Percentiles rank a stretch among this genome's conserved stretches.
phyloP scores from a whole-genome alignment of 192 early-diverging fungal species.

The Backusella westeae region DNA sequence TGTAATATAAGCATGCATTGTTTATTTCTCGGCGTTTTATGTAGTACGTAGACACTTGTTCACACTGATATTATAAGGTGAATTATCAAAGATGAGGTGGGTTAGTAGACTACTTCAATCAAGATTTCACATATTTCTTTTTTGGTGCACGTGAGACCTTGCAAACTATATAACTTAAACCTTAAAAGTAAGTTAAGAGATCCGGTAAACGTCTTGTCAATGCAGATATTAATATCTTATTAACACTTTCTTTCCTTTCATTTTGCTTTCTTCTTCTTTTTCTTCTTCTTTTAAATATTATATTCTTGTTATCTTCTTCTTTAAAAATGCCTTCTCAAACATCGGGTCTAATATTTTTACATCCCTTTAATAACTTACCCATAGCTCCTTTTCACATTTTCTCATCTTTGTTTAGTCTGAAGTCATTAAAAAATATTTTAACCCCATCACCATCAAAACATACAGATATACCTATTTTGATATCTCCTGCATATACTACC shows the following conservation, averaged over 20 bases:
- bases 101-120: not conserved
- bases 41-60: not conserved
- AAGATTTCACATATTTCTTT: not conserved
- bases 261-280: not conserved
- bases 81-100: not conserved
- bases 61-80: not conserved
- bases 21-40: not conserved
- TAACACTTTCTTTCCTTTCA: not conserved
- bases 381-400: not conserved
- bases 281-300: not conserved
- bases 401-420: not conserved
- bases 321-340: not conserved
- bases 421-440: not conserved
- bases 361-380: not conserved
- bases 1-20: too few species aligned
- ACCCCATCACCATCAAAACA: not conserved
- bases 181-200: not conserved
- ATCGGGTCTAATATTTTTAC: not conserved
- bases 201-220: not conserved
- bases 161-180: not conserved
- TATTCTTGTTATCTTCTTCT: not conserved
- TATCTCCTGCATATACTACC: not conserved
- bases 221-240: not conserved
- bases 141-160: not conserved
- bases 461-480: not conserved